Base-by-base conservation (phyloP, 768 basidiomycete genomes). In the Rhizopogon salebrosus region DNA sequence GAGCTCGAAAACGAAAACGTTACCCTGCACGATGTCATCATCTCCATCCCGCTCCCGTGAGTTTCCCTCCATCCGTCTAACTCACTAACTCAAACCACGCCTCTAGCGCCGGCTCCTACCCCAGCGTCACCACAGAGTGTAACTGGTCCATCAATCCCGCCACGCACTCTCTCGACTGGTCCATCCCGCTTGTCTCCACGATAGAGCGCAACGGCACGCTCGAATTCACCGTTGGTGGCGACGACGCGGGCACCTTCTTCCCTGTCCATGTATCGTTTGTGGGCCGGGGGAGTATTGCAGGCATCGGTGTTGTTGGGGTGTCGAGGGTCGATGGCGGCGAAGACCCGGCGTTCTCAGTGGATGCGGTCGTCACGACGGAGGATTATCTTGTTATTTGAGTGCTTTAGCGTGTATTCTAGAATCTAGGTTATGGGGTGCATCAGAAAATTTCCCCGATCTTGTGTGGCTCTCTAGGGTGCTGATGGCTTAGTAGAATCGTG, bases 1-100 rank as follows among this genome's bases (percentile, higher is more conserved):
- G 95, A 98, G 66, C 86, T 98, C 41, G 93, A 95, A 65, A 89
- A 92, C 57, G 80, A 88, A 57, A 79, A 78, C 43, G 71, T 98
- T 50, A 82, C 83, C 0, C 76, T 98, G 2, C 82, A 90, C 66
- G 91, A 98, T 65, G 81, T 95, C 22, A 77, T 83, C 57, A 92
- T 98, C 56, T 86, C 87, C 49, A 95, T 98, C 60, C 94, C 95
- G 23, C 83, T 98, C 42, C 95, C 95, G 89, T 92, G 69, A 67
- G 88, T 80, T 54, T 26, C 23, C 26, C 41, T 22, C 27, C 7
- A 1, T 29, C 14, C 4, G 14, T 46, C 27, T 2, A 27, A n/a
- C 49, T 36, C 27, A 49, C 39, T 16, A 37, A 37, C 53, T 54
- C 31, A 50, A 60, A 23, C 51, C 39, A n/a, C 11, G 55, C 9